A percentile compares a stretch with the other conserved stretches of the same genome.
Conservation (phyloP, 148 eudicot species). For the Hydrangea macrophylla region DNA sequence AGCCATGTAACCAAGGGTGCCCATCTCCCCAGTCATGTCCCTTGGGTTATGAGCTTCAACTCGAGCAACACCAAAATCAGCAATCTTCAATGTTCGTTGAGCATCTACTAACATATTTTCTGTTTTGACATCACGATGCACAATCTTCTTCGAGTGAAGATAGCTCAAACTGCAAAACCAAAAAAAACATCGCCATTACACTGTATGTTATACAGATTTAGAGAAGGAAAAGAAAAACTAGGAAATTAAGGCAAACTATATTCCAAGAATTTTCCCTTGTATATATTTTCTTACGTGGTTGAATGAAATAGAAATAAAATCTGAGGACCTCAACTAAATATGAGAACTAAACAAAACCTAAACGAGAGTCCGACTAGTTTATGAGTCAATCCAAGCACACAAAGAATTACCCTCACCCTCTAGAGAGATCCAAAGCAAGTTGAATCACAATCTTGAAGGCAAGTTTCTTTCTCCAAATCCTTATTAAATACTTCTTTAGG, state of each 20-base stretch:
- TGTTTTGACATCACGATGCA: slow-evolving; percentile 91
- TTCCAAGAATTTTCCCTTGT: no score
- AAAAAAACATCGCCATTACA: not conserved
- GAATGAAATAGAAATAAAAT: no score
- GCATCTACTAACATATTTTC: slow-evolving; percentile 79
- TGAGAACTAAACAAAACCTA: no score
- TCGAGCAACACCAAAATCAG: slow-evolving; percentile 98
- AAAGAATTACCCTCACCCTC: slow-evolving; percentile 56
- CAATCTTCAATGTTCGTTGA: slow-evolving; percentile 59
- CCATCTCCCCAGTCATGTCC: slow-evolving; percentile 95
- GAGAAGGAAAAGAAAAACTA: no score
- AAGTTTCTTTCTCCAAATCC: slow-evolving; percentile 59
- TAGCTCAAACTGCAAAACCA: slow-evolving; percentile 59
- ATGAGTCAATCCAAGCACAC: no score
- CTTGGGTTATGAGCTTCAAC: slow-evolving; percentile 92
- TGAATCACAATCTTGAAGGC: slow-evolving; percentile 65
- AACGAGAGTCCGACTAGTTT: no score
- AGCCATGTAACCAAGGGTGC: slow-evolving; percentile 96
- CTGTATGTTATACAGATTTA: no score
- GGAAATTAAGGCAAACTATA: no score
- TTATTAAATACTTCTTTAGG: slow-evolving; percentile 55
- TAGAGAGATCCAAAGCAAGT: slow-evolving; percentile 81
- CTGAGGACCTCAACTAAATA: no score
- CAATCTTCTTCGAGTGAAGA: slow-evolving; percentile 80
- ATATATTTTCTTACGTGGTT: no score